These are phyloP conservation scores for Exophiala alcalophila DNA, from an alignment of 2,329 filamentous ascomycete genomes.

Conservation along the genomic window DNA sequence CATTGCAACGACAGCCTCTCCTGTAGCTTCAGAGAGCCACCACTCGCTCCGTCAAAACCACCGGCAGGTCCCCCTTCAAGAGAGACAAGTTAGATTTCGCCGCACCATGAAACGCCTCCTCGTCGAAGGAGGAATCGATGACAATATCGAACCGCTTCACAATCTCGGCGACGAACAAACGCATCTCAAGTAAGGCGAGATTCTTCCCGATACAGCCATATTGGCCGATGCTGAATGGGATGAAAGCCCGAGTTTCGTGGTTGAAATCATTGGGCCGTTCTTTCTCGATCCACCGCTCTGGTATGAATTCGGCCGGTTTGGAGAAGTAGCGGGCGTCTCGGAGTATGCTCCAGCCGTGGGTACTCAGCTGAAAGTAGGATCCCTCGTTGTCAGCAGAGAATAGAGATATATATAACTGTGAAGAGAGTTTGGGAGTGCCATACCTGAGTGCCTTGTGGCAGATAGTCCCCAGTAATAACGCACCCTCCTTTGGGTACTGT, in stretches of 20 bases:
- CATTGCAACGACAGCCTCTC: neutral
- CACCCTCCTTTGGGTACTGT: conserved; percentile 12
- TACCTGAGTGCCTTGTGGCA: conserved; percentile 35
- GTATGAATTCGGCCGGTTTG: conserved; percentile 16
- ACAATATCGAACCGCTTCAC: neutral
- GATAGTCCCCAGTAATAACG: conserved; percentile 32
- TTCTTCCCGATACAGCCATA: conserved; percentile 1
- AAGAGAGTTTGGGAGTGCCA: too few species aligned
- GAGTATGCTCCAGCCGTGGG: conserved; percentile 11
- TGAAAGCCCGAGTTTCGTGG: conserved; percentile 1
- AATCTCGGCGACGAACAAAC: neutral
- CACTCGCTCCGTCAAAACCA: neutral
- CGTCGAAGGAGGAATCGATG: neutral
- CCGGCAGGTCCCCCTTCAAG: neutral
- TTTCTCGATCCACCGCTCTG: conserved; percentile 19
- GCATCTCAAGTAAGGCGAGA: conserved; percentile 3
- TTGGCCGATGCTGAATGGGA: conserved; percentile 1
- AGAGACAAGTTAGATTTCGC: neutral
- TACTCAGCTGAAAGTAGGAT: neutral
- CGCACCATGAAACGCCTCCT: neutral
- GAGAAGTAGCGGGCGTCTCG: conserved; percentile 29
- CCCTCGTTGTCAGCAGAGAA: too few species aligned
- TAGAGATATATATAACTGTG: too few species aligned
- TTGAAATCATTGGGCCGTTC: neutral
- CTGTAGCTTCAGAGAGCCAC: too few species aligned